Percentiles rank a stretch among this genome's conserved stretches.
Evolutionary conservation across 495 filamentous ascomycete genomes (phyloP).

Genomic region (Platismatia glauca): DNA sequence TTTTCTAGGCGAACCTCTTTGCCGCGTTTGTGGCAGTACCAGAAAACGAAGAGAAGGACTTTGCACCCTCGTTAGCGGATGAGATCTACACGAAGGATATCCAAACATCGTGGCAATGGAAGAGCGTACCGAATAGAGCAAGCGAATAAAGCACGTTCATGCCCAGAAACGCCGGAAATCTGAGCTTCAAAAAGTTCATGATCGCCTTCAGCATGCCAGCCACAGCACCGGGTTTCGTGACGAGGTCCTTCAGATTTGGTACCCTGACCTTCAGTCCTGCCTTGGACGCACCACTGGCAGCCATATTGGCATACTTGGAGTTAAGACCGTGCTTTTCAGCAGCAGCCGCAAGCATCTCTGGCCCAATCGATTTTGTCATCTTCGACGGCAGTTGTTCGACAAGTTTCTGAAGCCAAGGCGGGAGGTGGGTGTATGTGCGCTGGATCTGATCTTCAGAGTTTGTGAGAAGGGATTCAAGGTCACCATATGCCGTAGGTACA

Average conservation of each 20-base stretch:
- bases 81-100: background rate
- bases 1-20: conserved; percentile 70
- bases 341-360: conserved; percentile 70
- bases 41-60: conserved; percentile 86
- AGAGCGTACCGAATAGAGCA: conserved; percentile 65
- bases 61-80: conserved; percentile 8
- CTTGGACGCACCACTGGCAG: conserved; percentile 39
- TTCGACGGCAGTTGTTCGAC: conserved; percentile 78
- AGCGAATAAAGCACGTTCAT: conserved; percentile 83
- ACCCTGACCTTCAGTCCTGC: conserved; percentile 42
- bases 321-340: conserved; percentile 60
- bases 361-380: conserved; percentile 61
- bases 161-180: conserved; percentile 77
- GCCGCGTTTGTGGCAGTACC: conserved; percentile 96
- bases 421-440: conserved; percentile 69
- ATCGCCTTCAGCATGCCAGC: conserved; percentile 75
- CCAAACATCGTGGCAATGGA: background rate
- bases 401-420: conserved; percentile 72
- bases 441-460: conserved; percentile 68
- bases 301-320: conserved; percentile 41
- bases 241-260: conserved; percentile 65
- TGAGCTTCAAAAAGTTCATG: conserved; percentile 68
- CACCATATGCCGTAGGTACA: conserved; percentile 84
- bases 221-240: conserved; percentile 76
- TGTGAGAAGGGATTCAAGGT: conserved; percentile 73